phyloP scores from a whole-genome alignment of 371 early-diverging fungal species.

The Mortierella sp. region DNA sequence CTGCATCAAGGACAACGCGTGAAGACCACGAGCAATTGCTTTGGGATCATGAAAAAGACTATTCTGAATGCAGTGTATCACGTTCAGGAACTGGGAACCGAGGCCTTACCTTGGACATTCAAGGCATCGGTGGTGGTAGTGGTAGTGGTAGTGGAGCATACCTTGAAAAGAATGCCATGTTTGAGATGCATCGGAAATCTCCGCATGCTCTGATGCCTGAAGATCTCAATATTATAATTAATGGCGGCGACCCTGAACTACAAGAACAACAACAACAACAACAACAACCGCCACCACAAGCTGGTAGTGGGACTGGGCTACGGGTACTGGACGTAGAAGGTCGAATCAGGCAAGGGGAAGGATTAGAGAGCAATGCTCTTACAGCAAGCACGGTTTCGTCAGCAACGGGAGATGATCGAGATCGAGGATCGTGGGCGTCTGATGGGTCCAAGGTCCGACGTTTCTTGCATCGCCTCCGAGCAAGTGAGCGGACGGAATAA shows the following conservation, averaged over 20 bases:
- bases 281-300: background rate
- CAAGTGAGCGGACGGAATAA: background rate
- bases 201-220: background rate
- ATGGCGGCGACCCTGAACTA: background rate
- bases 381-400: constrained; percentile 1
- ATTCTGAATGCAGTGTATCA: background rate
- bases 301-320: background rate
- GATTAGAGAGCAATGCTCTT: background rate
- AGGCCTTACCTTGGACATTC: background rate
- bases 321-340: too few relatives aligned
- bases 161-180: background rate
- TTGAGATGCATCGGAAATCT: background rate
- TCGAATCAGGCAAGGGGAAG: too few relatives aligned
- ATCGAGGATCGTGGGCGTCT: constrained; percentile 1
- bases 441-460: background rate
- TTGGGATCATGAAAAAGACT: background rate
- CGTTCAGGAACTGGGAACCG: background rate
- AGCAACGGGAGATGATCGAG: background rate
- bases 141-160: too few relatives aligned
- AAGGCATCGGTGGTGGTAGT: too few relatives aligned
- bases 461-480: background rate
- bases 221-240: background rate
- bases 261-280: background rate
- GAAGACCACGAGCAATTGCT: background rate
- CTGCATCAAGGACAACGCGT: background rate